phyloP scores from a whole-genome alignment of 495 filamentous ascomycete species.

The Penicillium waksmanii region DNA sequence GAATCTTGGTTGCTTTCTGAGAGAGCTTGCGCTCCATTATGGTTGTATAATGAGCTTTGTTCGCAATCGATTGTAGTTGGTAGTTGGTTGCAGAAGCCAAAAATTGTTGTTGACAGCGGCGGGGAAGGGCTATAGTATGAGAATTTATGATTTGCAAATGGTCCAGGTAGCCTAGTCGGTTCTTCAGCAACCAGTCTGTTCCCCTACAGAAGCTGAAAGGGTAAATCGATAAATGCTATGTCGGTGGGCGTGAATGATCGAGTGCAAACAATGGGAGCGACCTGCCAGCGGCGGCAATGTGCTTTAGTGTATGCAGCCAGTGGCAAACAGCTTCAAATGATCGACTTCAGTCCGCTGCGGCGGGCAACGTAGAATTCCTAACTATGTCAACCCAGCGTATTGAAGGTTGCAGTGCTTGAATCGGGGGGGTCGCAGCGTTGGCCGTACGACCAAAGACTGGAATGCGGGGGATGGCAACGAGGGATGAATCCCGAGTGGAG shows the following conservation, averaged over 20 bases:
- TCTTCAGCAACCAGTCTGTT: not conserved
- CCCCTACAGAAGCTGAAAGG: not conserved
- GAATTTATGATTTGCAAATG: conserved; percentile 2
- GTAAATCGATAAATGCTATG: not conserved
- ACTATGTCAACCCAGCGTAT: not conserved
- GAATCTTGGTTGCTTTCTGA: conserved; percentile 28
- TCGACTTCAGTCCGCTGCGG: not conserved
- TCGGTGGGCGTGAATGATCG: conserved; percentile 1
- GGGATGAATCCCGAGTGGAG: not conserved
- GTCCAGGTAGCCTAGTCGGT: not conserved
- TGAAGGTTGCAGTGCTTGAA: not conserved
- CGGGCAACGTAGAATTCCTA: conserved; percentile 5
- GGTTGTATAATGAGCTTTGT: not conserved
- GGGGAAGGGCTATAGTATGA: not conserved
- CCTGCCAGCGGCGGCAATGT: conserved; percentile 12
- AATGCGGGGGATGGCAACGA: not conserved
- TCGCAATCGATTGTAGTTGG: not conserved
- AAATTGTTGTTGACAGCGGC: conserved; percentile 1
- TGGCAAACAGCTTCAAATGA: not conserved
- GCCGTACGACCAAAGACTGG: not conserved
- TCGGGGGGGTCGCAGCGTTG: not conserved
- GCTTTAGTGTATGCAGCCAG: conserved; percentile 2
- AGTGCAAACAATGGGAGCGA: conserved; percentile 9
- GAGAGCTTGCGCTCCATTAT: conserved; percentile 35
- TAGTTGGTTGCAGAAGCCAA: not conserved